phyloP scores from a whole-genome alignment of 768 basidiomycete genomes.

The Boletus edulis region DNA sequence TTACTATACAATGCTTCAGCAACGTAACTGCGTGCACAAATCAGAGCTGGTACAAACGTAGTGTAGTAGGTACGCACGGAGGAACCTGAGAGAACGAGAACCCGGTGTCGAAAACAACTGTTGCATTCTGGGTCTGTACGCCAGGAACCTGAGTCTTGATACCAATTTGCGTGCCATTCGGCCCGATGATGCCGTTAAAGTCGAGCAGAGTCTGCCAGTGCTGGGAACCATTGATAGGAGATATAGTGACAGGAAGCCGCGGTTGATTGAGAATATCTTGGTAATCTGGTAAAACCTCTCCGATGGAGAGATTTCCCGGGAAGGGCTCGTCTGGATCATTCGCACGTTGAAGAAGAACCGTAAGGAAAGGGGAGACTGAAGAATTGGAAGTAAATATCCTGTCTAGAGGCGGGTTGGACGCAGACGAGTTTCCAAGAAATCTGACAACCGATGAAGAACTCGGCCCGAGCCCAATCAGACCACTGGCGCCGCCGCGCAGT shows the following conservation, averaged over 20 bases:
- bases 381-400: conserved; percentile 61
- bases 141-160: conserved; percentile 45
- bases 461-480: conserved; percentile 60
- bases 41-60: conserved; percentile 14
- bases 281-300: conserved; percentile 53
- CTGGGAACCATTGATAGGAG: conserved; percentile 29
- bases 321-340: conserved; percentile 50
- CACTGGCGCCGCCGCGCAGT: conserved; percentile 11
- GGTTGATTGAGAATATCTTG: conserved; percentile 48
- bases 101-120: conserved; percentile 67
- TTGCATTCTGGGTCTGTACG: conserved; percentile 45
- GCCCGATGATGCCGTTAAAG: conserved; percentile 57
- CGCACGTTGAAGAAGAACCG: conserved; percentile 61
- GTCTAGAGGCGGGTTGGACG: conserved; percentile 57
- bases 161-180: conserved; percentile 50
- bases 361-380: conserved; percentile 56
- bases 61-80: conserved; percentile 30
- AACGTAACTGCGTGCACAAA: conserved; percentile 37
- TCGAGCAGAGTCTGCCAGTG: conserved; percentile 70
- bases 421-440: conserved; percentile 28
- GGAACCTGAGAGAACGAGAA: conserved; percentile 67
- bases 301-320: conserved; percentile 62
- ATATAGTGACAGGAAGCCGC: conserved; percentile 43
- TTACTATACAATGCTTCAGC: conserved; percentile 60
- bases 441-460: conserved; percentile 51